Conservation (phyloP, 1,139 yeast genomes). For the Yamadazyma mexicana region DNA sequence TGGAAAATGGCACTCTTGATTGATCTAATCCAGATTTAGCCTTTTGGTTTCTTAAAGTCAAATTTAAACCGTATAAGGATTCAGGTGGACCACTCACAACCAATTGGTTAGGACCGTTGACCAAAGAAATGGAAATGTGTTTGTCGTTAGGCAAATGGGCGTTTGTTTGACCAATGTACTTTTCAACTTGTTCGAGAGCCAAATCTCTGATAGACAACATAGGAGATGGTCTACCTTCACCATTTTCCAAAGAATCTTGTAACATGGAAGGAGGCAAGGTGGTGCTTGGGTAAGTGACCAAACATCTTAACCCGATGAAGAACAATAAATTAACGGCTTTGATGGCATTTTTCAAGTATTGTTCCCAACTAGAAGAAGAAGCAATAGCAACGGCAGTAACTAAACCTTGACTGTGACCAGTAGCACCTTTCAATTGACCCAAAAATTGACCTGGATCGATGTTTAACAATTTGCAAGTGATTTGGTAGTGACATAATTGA, state of each 20-base stretch:
- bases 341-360: slow-evolving; percentile 68
- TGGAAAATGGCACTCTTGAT: slow-evolving; percentile 88
- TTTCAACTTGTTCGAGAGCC: slow-evolving; percentile 74
- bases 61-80: slow-evolving; percentile 94
- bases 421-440: slow-evolving; percentile 72
- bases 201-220: slow-evolving; percentile 94
- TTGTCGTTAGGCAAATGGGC: slow-evolving; percentile 89
- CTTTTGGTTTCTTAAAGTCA: slow-evolving; percentile 88
- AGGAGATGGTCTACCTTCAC: slow-evolving; percentile 97
- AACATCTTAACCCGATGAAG: slow-evolving; percentile 91
- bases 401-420: slow-evolving; percentile 98
- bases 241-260: slow-evolving; percentile 89
- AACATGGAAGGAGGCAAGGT: slow-evolving; percentile 92
- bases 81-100: slow-evolving; percentile 98
- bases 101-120: slow-evolving; percentile 93
- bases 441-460: slow-evolving; percentile 88
- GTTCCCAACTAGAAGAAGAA: slow-evolving; percentile 81
- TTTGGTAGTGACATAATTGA: slow-evolving; percentile 90
- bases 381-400: slow-evolving; percentile 92
- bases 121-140: slow-evolving; percentile 85
- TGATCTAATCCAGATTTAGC: slow-evolving; percentile 95
- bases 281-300: slow-evolving; percentile 88
- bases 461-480: slow-evolving; percentile 83
- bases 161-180: slow-evolving; percentile 81
- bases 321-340: slow-evolving; percentile 84